These are phyloP conservation scores for Obelidium mucronatum DNA, from an alignment of 192 early-diverging fungal genomes.

Conservation along the genomic window DNA sequence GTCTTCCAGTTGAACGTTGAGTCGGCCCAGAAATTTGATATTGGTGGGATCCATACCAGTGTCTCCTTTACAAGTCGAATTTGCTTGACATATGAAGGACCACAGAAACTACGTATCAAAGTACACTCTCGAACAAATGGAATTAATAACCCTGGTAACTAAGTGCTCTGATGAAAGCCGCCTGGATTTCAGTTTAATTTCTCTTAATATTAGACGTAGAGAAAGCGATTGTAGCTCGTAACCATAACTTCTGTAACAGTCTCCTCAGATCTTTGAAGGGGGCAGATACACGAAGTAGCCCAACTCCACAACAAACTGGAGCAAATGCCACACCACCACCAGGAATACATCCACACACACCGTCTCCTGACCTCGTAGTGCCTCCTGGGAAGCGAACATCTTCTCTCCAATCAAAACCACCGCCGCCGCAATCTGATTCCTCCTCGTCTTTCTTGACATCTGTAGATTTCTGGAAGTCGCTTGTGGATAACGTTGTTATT, in stretches of 20 bases:
- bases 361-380: neutral
- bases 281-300: neutral
- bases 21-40: neutral
- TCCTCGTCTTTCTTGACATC: neutral
- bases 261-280: neutral
- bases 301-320: neutral
- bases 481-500: neutral
- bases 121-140: neutral
- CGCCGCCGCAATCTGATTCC: neutral
- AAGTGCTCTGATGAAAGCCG: too few relatives aligned
- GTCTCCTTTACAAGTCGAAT: constrained; percentile 16
- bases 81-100: constrained; percentile 21
- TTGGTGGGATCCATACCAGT: neutral
- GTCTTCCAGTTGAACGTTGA: constrained; percentile 1
- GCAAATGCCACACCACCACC: neutral
- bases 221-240: constrained; percentile 3
- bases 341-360: neutral
- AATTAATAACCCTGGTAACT: neutral
- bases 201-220: neutral
- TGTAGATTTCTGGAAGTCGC: neutral
- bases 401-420: neutral
- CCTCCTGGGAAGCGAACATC: neutral
- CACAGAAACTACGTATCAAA: constrained; percentile 1
- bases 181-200: too few relatives aligned
- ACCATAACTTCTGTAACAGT: constrained; percentile 1